Percentiles rank a stretch among this genome's conserved stretches.
Evolutionary conservation across 139 green algal species (phyloP).

Genomic region (Trebouxia sp.): DNA sequence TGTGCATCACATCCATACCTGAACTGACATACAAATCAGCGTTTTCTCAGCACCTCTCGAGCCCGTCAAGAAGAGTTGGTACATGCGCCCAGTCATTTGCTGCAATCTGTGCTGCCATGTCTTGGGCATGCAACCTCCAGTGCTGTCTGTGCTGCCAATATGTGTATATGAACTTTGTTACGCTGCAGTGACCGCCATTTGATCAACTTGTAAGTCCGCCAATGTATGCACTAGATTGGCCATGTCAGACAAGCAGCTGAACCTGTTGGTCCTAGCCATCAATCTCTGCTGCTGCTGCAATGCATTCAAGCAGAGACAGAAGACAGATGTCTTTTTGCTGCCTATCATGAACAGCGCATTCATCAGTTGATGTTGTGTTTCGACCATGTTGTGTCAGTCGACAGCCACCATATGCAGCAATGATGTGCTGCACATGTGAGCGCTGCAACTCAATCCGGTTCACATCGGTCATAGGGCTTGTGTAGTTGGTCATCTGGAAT

Average conservation of each 20-base stretch:
- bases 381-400: slow-evolving; percentile 21
- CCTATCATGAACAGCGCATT: slow-evolving; percentile 16
- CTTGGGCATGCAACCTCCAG: slow-evolving; percentile 18
- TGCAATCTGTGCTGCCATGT: slow-evolving; percentile 22
- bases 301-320: slow-evolving; percentile 7
- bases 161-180: slow-evolving; percentile 25
- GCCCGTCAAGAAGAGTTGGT: slow-evolving; percentile 21
- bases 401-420: slow-evolving; percentile 12
- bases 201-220: slow-evolving; percentile 12
- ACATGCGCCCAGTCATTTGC: slow-evolving; percentile 6
- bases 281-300: slow-evolving; percentile 8
- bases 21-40: slow-evolving; percentile 22
- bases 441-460: slow-evolving; percentile 11
- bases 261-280: background rate
- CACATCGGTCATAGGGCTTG: too few relatives aligned
- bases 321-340: too few relatives aligned
- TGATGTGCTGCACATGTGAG: slow-evolving; percentile 20
- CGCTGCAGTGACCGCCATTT: slow-evolving; percentile 13
- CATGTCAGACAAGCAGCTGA: slow-evolving; percentile 16
- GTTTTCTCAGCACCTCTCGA: slow-evolving; percentile 18
- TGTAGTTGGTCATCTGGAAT: background rate
- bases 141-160: slow-evolving; percentile 14
- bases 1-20: slow-evolving; percentile 21
- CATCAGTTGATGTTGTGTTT: slow-evolving; percentile 24
- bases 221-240: slow-evolving; percentile 16